Conservation (phyloP, 768 basidiomycete species). For the Pluteus cervinus region DNA sequence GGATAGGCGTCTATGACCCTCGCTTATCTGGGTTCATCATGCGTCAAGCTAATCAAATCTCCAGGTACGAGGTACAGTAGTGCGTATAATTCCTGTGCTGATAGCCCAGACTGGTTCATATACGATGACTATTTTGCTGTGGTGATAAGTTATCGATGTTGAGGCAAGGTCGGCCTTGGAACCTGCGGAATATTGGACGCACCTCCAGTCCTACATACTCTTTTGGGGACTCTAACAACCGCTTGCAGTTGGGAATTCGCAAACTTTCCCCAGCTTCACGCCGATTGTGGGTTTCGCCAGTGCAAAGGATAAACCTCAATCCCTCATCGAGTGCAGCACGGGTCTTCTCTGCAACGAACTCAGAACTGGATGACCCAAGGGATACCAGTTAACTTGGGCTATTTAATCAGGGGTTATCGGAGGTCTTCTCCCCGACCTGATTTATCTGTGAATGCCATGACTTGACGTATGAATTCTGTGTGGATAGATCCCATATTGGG, state of each 20-base stretch:
- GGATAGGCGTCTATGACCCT: no score
- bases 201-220: conserved; percentile 85
- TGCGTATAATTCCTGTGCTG: conserved; percentile 95
- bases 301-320: conserved; percentile 89
- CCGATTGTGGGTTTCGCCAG: conserved; percentile 89
- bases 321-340: conserved; percentile 73
- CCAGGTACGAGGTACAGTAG: conserved; percentile 67
- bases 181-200: conserved; percentile 14
- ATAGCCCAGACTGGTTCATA: conserved; percentile 99
- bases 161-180: not conserved
- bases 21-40: conserved; percentile 77
- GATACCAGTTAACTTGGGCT: conserved; percentile 82
- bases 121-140: conserved; percentile 86
- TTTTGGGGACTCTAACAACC: conserved; percentile 55
- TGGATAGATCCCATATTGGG: conserved; percentile 76
- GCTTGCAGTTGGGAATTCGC: conserved; percentile 79
- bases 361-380: conserved; percentile 87
- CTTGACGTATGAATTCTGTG: conserved; percentile 90
- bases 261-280: conserved; percentile 78
- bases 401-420: conserved; percentile 3
- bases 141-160: not conserved
- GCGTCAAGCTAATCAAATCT: conserved; percentile 60
- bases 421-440: conserved; percentile 51
- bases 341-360: conserved; percentile 80
- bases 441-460: conserved; percentile 95